Conservation (phyloP, 768 basidiomycete species). For the Mycena rosella region DNA sequence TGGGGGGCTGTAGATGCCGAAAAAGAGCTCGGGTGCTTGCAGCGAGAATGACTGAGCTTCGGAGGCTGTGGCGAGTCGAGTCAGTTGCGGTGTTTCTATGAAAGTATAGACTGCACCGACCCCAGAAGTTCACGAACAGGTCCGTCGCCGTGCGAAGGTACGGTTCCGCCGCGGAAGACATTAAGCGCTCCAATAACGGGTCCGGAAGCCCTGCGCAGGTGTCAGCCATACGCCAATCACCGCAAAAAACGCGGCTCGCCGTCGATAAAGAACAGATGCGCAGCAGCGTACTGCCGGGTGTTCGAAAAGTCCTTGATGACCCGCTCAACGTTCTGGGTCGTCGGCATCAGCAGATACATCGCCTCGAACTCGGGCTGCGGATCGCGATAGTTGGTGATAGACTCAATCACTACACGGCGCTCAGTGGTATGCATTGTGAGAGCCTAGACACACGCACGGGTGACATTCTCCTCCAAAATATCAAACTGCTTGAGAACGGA, state of each 20-base stretch:
- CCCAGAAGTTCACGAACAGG: constrained; percentile 93
- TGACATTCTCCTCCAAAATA: constrained; percentile 95
- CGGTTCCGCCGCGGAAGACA: constrained; percentile 81
- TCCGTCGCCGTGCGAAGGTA: constrained; percentile 85
- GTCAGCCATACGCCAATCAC: constrained; percentile 3
- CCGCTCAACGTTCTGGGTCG: constrained; percentile 92
- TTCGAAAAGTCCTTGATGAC: constrained; percentile 86
- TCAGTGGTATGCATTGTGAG: constrained; percentile 30
- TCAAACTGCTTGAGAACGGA: constrained; percentile 94
- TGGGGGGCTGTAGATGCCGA: constrained; percentile 89
- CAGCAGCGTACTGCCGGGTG: constrained; percentile 81
- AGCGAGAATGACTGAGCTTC: constrained; percentile 91
- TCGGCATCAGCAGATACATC: constrained; percentile 95
- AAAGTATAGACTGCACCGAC: constrained; percentile 58
- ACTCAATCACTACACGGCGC: constrained; percentile 85
- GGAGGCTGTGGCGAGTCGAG: constrained; percentile 63
- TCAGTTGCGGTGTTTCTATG: not conserved
- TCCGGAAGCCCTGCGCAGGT: constrained; percentile 78
- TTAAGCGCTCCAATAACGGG: constrained; percentile 78
- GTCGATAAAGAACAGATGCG: constrained; percentile 95
- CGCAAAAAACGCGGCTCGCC: constrained; percentile 54
- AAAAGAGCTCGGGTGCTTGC: constrained; percentile 84
- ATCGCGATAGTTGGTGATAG: constrained; percentile 85
- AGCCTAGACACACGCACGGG: constrained; percentile 70
- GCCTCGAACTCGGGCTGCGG: constrained; percentile 91